Evolutionary conservation across 495 filamentous ascomycete genomes (phyloP), one percentile per base, ranked within the genome.

Genomic region (Neurospora sp.): DNA sequence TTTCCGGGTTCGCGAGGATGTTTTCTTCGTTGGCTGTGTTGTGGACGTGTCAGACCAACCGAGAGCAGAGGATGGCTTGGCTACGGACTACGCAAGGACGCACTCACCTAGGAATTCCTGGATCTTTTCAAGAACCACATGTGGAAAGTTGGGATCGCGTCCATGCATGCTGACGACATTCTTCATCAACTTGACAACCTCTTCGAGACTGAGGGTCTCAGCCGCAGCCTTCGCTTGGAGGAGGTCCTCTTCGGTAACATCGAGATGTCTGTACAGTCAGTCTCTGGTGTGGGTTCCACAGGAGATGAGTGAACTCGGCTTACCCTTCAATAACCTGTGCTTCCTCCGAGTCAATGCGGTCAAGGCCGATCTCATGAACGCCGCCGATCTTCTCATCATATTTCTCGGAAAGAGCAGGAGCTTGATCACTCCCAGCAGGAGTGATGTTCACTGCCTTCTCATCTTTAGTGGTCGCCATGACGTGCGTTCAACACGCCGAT

Each of bases 1-100:
- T 82, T 39, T 82, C 80, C n/a, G 83, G 82, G 31, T 83, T 73
- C 39, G 73, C 73, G 71, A 82, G 78, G 49, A 84, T 72, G 3
- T 37, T 66, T 66, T 78, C 78, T 5, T 83, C 78, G 41, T 83
- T 83, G n/a, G 54, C 83, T 83, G 44, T n/a, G 2, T 31, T 49
- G 40, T 23, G 7, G 70, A 35, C 54, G 46, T 54, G 66, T 75
- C 20, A 71, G 46, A 8, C 27, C 14, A 16, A 7, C 7, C 14
- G 14, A 66, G 23, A 14, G 20, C 20, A 60, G 23, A 1, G 1
- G 2, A 27, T 27, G 20, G 11, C 27, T 66, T 66, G 54, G 54
- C 27, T 66, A 2, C 35, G 23, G 6, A 37, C 54, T 66, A 18
- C 5, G 3, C 27, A 66, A 66, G 27, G 6, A 18, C 5, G 18